Base-by-base conservation (phyloP, 345 rosid genomes). In the Eucalyptus erythrocorys region DNA sequence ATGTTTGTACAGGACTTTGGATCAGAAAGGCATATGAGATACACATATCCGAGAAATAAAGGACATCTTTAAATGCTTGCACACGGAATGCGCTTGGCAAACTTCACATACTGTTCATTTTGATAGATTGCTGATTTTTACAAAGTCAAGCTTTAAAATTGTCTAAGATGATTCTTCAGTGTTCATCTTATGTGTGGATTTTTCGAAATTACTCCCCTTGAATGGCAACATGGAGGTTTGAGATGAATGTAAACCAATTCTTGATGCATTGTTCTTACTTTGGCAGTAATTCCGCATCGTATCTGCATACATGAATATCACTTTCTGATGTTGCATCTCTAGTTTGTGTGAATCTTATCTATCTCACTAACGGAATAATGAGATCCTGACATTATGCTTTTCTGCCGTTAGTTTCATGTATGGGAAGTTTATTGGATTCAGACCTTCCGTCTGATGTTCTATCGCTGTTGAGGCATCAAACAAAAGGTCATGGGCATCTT, bases 361-460 rank as follows among this genome's bases (percentile, higher is more conserved):
- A 21, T 76, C 27, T 76, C 47, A 37, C 27, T 76, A 13, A 37
- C 43, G 87, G 42, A 43, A 86, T 37, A 15, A 50, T 48, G 64
- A 24, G 87, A 51, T 30, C 24, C 13, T 86, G 27, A 14, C 47
- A 8, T 86, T 53, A 59, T 86, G 59, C 64, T 49, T 22, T 53
- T 24, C 48, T 43, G 43, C 87, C 3, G 8, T 71, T 89, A 53
- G 86, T 92, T 71, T 45, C 95, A 94, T 98, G 93, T 90, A 84
- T 91, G 13, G 97, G 95, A 91, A 95, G 97, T 81, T 93, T 95
- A 87, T 90, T 91, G 10, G 94, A 94, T 88, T 89, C 94, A 85
- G 90, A 91, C 82, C 51, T 94, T 42, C 96, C 92, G 2, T 86
- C 45, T 68, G 90, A 94, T 87, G 88, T 96, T 87, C 87, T 92